Conservation (phyloP, 2,329 filamentous ascomycete species). For the Colletotrichum phormii region DNA sequence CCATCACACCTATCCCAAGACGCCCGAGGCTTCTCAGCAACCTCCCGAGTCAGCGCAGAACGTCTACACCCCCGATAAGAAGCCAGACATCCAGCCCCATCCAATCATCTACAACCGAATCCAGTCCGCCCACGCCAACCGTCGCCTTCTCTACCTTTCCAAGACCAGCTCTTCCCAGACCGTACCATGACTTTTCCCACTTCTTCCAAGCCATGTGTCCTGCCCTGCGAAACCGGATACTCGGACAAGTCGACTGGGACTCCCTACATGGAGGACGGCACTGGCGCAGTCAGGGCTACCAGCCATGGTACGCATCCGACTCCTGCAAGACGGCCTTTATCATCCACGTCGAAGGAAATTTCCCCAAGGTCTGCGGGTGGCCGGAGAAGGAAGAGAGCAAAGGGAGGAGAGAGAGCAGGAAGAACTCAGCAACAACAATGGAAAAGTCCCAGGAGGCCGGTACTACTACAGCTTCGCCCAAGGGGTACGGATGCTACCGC, state of each 20-base stretch:
- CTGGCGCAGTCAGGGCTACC: not conserved
- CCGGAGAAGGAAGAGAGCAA: not conserved
- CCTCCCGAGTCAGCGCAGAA: not conserved
- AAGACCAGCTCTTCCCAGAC: not conserved
- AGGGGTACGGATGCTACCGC: conserved; percentile 4
- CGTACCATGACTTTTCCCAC: conserved; percentile 1
- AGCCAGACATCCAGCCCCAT: not conserved
- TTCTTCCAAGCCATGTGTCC: not conserved
- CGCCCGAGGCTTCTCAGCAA: not conserved
- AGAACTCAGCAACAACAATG: too few species aligned
- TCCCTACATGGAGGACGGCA: not conserved
- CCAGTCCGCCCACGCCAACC: not conserved
- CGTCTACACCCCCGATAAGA: not conserved
- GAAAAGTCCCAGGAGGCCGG: not conserved
- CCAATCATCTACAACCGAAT: not conserved
- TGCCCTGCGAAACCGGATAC: not conserved
- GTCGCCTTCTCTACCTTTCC: not conserved
- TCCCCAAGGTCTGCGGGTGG: not conserved
- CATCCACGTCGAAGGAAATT: not conserved
- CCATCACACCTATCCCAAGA: not conserved
- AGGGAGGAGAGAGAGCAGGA: not conserved
- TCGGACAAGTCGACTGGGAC: not conserved
- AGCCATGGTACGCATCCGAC: not conserved
- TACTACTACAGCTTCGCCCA: not conserved
- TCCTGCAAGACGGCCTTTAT: conserved; percentile 1